Conservation (phyloP, 2,329 filamentous ascomycete genomes). For the Sporothrix dimorphospora region DNA sequence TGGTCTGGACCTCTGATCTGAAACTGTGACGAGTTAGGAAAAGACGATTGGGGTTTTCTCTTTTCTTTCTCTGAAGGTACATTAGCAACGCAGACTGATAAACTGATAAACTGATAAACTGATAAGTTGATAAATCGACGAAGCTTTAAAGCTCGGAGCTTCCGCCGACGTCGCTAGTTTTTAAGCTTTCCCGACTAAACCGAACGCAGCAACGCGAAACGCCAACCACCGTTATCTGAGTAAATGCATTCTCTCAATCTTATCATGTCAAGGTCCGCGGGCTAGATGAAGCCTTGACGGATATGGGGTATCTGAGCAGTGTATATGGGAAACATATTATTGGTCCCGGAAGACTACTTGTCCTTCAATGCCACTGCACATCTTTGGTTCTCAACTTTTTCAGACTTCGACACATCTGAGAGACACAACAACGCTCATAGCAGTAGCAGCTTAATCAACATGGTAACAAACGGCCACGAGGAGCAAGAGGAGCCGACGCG, state of each 20-base stretch:
- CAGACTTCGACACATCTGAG: background rate
- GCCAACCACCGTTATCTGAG: background rate
- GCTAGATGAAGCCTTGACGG: too few species aligned
- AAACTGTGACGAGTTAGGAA: too few species aligned
- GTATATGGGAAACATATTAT: too few species aligned
- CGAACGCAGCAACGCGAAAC: background rate
- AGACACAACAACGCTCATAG: background rate
- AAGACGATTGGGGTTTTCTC: too few species aligned
- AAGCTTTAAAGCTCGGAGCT: background rate
- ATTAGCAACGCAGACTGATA: too few species aligned
- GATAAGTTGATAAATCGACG: background rate
- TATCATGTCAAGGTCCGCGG: background rate
- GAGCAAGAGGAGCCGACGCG: background rate
- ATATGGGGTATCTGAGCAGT: too few species aligned
- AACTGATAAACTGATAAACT: too few species aligned
- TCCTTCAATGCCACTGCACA: background rate
- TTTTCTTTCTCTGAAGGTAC: too few species aligned
- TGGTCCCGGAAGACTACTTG: background rate
- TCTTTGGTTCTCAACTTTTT: background rate
- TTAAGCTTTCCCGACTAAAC: background rate
- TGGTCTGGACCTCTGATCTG: too few species aligned
- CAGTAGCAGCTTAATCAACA: background rate
- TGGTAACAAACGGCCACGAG: background rate
- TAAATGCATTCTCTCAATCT: background rate
- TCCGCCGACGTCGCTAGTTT: background rate